Evolutionary conservation across 495 filamentous ascomycete genomes (phyloP).

Genomic region (Coniosporium apollinis): DNA sequence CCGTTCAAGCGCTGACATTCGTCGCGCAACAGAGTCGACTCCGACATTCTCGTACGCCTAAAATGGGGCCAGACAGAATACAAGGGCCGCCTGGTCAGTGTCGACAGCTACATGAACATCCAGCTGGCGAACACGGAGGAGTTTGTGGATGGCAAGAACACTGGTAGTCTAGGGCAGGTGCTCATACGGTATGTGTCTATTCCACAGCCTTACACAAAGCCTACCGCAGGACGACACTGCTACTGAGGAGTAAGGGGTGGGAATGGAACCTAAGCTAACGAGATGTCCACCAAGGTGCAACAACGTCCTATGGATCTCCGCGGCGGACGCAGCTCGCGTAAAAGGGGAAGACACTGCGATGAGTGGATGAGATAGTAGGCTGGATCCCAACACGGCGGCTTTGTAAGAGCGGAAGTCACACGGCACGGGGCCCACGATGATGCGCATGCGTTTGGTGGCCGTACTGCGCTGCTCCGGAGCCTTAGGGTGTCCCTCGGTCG

Average conservation of each 20-base stretch:
- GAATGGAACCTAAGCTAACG: not conserved
- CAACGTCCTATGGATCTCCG: slow-evolving; percentile 84
- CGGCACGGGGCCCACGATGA: too few species aligned
- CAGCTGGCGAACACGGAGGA: slow-evolving; percentile 81
- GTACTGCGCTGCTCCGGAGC: too few species aligned
- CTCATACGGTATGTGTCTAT: slow-evolving; percentile 57
- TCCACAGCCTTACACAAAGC: not conserved
- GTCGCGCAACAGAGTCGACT: slow-evolving; percentile 69
- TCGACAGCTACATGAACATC: slow-evolving; percentile 98
- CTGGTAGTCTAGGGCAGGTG: slow-evolving; percentile 71
- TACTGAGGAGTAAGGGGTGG: not conserved
- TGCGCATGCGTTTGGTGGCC: too few species aligned
- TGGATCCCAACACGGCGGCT: not conserved
- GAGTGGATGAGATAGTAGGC: slow-evolving; percentile 32
- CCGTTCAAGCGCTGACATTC: too few species aligned
- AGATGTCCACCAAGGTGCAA: slow-evolving; percentile 45
- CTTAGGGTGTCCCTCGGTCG: too few species aligned
- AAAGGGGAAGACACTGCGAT: slow-evolving; percentile 39
- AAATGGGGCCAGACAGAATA: slow-evolving; percentile 99
- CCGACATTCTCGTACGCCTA: slow-evolving; percentile 74
- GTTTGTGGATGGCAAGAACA: slow-evolving; percentile 74
- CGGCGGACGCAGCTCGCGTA: slow-evolving; percentile 38
- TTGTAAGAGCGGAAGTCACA: too few species aligned
- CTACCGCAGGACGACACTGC: not conserved
- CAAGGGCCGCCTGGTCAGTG: slow-evolving; percentile 74